Percentiles rank a stretch among this genome's conserved stretches.
Conservation (phyloP, 2,329 filamentous ascomycete genomes). For the Hymenoscyphus fraxineus region DNA sequence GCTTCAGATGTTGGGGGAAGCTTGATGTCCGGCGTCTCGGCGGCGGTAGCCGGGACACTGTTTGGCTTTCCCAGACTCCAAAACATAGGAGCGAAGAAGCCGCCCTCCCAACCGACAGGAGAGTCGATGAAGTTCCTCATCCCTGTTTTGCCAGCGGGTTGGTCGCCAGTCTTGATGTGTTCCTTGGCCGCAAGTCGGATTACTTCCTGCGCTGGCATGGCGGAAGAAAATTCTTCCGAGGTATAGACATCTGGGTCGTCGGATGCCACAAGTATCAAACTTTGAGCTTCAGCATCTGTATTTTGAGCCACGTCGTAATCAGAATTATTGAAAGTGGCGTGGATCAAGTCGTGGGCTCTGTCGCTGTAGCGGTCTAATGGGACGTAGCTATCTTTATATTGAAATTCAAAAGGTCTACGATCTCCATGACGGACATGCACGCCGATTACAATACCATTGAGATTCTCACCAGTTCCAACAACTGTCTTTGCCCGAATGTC, state of each 20-base stretch:
- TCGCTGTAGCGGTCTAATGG: constrained; percentile 66
- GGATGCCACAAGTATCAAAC: constrained; percentile 64
- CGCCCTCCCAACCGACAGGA: constrained; percentile 81
- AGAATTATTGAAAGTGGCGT: constrained; percentile 43
- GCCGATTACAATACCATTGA: constrained; percentile 56
- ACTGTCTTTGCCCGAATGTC: constrained; percentile 49
- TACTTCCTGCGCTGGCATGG: constrained; percentile 65
- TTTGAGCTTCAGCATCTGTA: constrained; percentile 37
- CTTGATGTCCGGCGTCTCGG: constrained; percentile 36
- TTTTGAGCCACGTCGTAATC: constrained; percentile 36
- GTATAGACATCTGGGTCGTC: constrained; percentile 76
- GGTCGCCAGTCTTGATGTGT: constrained; percentile 38
- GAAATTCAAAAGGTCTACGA: constrained; percentile 69
- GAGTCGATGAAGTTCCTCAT: constrained; percentile 70
- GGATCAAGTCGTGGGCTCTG: constrained; percentile 53
- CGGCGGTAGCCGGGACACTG: constrained; percentile 33
- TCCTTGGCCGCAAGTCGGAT: constrained; percentile 70
- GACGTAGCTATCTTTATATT: constrained; percentile 74
- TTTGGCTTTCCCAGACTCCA: constrained; percentile 62
- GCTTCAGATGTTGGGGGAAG: constrained; percentile 42
- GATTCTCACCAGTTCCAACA: constrained; percentile 39
- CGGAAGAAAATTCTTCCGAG: constrained; percentile 56
- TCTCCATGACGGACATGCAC: constrained; percentile 80
- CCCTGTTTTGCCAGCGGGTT: constrained; percentile 35
- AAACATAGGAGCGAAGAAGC: constrained; percentile 79